Conservation (phyloP, 2,329 filamentous ascomycete genomes). For the Pseudocercospora macadamiae region DNA sequence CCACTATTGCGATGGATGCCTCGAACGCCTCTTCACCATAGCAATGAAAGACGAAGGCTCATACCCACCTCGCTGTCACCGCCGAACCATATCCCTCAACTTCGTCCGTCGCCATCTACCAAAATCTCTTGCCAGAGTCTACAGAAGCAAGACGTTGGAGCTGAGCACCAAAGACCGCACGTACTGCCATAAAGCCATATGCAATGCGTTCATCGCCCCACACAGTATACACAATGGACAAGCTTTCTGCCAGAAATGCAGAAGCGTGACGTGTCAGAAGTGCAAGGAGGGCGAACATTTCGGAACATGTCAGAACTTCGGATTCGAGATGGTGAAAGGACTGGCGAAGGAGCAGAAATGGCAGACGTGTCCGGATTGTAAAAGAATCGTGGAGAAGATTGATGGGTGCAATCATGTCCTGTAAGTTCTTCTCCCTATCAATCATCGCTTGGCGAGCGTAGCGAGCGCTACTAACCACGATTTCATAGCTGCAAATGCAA, state of each 20-base stretch:
- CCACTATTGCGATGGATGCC: conserved; percentile 17
- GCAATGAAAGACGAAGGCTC: conserved; percentile 17
- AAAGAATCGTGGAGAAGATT: conserved; percentile 18
- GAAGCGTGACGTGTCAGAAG: conserved; percentile 21
- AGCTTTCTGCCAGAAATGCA: conserved; percentile 28
- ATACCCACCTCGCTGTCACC: conserved; percentile 15
- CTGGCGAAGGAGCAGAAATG: conserved; percentile 13
- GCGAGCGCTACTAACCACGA: neutral
- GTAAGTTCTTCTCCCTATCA: conserved; percentile 13
- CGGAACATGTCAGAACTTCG: conserved; percentile 18
- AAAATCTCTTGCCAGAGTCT: conserved; percentile 2
- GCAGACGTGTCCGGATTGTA: conserved; percentile 19
- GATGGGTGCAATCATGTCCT: conserved; percentile 22
- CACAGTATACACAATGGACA: conserved; percentile 29
- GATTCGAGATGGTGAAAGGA: neutral
- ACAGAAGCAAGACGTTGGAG: conserved; percentile 17
- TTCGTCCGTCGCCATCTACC: conserved; percentile 14
- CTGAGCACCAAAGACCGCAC: conserved; percentile 22
- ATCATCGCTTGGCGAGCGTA: neutral
- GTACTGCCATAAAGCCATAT: conserved; percentile 22
- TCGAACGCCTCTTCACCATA: conserved; percentile 12
- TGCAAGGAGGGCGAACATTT: conserved; percentile 26
- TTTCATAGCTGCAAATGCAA: conserved; percentile 10
- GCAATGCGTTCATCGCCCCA: conserved; percentile 23
- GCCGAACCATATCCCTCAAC: conserved; percentile 6